Conservation (phyloP, 2,329 filamentous ascomycete genomes). For the Alternaria infectoria region DNA sequence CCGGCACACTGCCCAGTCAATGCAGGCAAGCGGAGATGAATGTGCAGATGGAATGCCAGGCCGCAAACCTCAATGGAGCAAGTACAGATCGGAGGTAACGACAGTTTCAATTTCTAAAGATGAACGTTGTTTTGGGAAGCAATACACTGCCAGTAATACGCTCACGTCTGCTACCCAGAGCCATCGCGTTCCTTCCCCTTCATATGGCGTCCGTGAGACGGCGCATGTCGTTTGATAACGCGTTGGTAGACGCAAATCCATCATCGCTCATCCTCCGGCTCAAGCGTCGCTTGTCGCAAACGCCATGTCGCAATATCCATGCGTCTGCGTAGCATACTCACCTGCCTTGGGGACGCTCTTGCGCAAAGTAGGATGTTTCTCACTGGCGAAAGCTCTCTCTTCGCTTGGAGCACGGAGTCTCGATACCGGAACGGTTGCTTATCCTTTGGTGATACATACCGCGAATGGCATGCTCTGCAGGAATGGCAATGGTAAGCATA, state of each 20-base stretch:
- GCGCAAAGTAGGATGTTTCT: background rate
- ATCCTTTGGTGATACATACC: conserved; percentile 4
- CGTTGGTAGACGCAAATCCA: background rate
- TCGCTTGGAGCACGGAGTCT: background rate
- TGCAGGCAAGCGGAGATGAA: background rate
- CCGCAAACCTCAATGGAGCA: background rate
- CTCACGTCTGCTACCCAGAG: background rate
- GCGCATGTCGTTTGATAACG: background rate
- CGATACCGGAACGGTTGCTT: background rate
- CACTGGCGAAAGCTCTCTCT: background rate
- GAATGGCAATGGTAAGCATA: conserved; percentile 4
- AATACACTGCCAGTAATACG: background rate
- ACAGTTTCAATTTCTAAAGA: background rate
- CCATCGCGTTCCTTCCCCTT: background rate
- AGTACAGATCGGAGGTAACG: background rate
- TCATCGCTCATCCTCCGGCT: background rate
- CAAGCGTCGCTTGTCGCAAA: background rate
- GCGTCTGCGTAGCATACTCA: background rate
- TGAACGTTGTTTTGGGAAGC: background rate
- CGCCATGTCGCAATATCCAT: background rate
- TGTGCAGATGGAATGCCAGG: background rate
- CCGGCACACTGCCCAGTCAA: background rate
- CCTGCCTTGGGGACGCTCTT: background rate
- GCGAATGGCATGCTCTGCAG: conserved; percentile 5
- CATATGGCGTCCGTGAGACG: background rate